Base-by-base conservation (phyloP, 2,329 filamentous ascomycete species). In the Coleophoma cylindrospora region DNA sequence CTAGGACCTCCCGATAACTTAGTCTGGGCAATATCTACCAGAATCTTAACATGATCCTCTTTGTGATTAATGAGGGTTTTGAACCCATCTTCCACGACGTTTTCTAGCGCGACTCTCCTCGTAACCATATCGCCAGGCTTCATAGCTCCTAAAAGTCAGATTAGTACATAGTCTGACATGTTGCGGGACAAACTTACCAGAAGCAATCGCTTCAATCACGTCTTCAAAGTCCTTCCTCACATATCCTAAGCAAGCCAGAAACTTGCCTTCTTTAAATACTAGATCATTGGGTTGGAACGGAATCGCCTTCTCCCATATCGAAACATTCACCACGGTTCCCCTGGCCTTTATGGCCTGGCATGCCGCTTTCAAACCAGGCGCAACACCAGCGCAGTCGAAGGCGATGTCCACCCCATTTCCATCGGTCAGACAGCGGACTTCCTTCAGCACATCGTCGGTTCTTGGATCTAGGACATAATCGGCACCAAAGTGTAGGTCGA, bases 311-410 rank as follows among this genome's bases (percentile, higher is more conserved):
- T 83, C 80, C 79, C 80, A 85, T 3, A 86, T 78, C 0, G 82
- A 80, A n/a, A 86, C 74, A 53, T 86, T 86, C 2, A 86, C 73
- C 0, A 86, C 71, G 0, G 77, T 79, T 0, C 81, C 83, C 34
- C 76, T 70, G 0, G 73, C 70, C 45, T 73, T 70, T 3, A 81
- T 74, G 0, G 75, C 71, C 17, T 71, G 64, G 38, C 74, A 79
- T 57, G 66, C 79, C 56, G 52, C 61, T 14, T 53, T 54, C 19
- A 60, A 45, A n/a, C 70, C 76, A 1, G 68, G 68, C n/a, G 75
- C 71, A 17, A 84, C 78, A 7, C 82, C 82, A 0, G 81, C 80
- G 33, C 80, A 81, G 54, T 86, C 81, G 54, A 84, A 83, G 0
- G 79, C 76, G 2, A 84, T 69, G 57, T 83, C 76, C 2, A 76